These are phyloP conservation scores for Fusarium stilboides DNA, from an alignment of 2,329 filamentous ascomycete species.

Conservation along the genomic window DNA sequence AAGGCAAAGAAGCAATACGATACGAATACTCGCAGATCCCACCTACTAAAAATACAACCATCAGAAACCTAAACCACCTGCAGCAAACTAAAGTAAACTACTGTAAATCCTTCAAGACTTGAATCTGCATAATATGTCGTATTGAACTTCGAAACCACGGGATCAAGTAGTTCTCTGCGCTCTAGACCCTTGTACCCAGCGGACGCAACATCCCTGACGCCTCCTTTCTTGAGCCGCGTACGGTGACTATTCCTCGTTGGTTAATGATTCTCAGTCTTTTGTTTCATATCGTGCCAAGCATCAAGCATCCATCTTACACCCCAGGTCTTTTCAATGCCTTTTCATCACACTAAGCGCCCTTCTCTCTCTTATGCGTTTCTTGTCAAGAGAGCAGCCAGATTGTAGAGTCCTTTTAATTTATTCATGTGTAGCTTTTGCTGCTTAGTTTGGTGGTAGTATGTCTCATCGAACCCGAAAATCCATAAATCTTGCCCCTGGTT, in stretches of 20 bases:
- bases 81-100: background rate
- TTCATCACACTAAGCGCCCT: conserved; percentile 24
- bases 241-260: conserved; percentile 27
- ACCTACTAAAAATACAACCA: conserved; percentile 11
- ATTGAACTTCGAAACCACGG: background rate
- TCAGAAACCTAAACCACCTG: background rate
- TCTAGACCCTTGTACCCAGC: conserved; percentile 9
- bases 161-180: background rate
- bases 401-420: background rate
- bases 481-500: conserved; percentile 36
- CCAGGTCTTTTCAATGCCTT: conserved; percentile 6
- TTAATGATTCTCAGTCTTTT: conserved; percentile 33
- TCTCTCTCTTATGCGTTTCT: background rate
- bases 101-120: background rate
- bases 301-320: conserved; percentile 13
- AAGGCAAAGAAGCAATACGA: conserved; percentile 3
- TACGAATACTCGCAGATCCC: conserved; percentile 1
- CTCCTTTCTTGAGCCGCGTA: conserved; percentile 43
- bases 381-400: background rate
- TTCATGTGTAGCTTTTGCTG: background rate
- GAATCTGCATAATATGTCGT: conserved; percentile 1
- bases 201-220: conserved; percentile 24
- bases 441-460: conserved; percentile 4
- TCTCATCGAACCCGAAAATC: conserved; percentile 4
- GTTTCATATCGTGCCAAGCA: conserved; percentile 41